phyloP scores from a whole-genome alignment of 345 rosid genomes.

The Sonneratia alba region DNA sequence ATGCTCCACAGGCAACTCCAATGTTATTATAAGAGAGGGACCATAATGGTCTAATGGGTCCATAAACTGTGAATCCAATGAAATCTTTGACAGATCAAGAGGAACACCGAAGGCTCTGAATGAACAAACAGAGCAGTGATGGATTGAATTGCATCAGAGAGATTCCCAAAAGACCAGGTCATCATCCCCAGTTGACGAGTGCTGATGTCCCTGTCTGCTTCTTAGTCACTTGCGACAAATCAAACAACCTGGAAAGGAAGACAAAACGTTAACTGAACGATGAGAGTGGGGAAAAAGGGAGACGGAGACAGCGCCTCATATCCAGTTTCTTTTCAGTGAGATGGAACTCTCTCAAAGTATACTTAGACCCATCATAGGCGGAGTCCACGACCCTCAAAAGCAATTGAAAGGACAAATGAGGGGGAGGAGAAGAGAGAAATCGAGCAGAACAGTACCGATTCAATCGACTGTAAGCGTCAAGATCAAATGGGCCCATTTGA shows the following conservation, averaged over 20 bases:
- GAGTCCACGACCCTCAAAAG: neutral
- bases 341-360: constrained; percentile 36
- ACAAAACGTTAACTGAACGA: neutral
- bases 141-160: constrained; percentile 29
- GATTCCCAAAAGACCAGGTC: constrained; percentile 36
- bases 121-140: neutral
- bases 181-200: constrained; percentile 24
- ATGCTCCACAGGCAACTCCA: constrained; percentile 15
- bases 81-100: neutral
- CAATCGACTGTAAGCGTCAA: neutral
- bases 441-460: neutral
- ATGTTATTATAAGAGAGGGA: neutral
- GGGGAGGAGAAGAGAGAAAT: neutral
- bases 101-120: neutral
- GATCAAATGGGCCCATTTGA: neutral
- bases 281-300: no score
- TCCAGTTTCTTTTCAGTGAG: constrained; percentile 17
- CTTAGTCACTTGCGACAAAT: constrained; percentile 43
- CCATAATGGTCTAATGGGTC: no score
- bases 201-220: constrained; percentile 87
- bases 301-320: constrained; percentile 26
- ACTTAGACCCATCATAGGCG: constrained; percentile 56
- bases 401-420: neutral
- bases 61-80: no score
- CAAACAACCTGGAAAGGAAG: neutral